phyloP scores from a whole-genome alignment of 306 rosid species.

The Malus orientalis region DNA sequence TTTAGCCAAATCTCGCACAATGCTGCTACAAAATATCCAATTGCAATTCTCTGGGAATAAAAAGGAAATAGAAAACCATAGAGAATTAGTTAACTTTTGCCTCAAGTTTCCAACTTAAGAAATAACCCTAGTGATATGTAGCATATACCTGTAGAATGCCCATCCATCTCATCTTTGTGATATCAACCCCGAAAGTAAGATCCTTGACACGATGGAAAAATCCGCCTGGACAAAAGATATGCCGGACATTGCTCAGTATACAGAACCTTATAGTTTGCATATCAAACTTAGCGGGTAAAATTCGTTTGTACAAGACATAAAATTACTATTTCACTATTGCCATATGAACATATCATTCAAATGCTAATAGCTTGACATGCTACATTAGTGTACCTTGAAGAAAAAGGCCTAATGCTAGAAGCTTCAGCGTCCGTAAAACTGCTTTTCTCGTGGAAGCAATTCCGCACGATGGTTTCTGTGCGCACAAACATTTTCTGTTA shows the following conservation, averaged over 20 bases:
- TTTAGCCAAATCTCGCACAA: conserved; percentile 93
- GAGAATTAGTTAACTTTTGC: not conserved
- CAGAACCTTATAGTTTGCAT: not conserved
- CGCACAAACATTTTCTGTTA: not conserved
- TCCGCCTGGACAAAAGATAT: conserved; percentile 49
- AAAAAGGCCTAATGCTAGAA: conserved; percentile 72
- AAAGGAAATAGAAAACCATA: not conserved
- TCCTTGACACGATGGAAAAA: conserved; percentile 69
- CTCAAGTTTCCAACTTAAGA: not conserved
- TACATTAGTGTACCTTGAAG: conserved; percentile 63
- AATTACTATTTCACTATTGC: not conserved
- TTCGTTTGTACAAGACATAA: not conserved
- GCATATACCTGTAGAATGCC: conserved; percentile 84
- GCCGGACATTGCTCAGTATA: not conserved
- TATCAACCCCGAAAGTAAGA: conserved; percentile 84
- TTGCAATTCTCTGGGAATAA: conserved; percentile 65
- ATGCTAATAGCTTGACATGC: not conserved
- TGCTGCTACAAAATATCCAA: conserved; percentile 72
- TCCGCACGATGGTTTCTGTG: conserved; percentile 60
- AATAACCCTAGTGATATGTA: no score
- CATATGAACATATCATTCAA: not conserved
- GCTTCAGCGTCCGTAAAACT: conserved; percentile 56
- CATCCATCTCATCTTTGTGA: conserved; percentile 66
- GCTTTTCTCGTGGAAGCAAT: conserved; percentile 62
- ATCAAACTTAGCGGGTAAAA: not conserved